Conservation (phyloP, 176 grass and related monocot genomes). For the Triticum monococcum region DNA sequence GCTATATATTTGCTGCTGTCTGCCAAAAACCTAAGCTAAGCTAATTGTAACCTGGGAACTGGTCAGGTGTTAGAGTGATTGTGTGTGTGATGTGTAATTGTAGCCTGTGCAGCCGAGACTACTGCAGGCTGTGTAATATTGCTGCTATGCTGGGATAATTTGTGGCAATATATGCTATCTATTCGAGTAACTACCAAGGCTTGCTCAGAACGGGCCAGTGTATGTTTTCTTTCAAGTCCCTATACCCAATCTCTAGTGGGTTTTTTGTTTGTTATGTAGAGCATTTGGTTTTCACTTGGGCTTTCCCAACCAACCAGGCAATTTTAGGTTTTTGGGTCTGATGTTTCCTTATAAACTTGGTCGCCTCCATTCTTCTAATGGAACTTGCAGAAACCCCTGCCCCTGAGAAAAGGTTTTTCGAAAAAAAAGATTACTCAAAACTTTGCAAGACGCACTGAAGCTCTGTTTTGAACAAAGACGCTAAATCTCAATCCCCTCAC, state of each 20-base stretch:
- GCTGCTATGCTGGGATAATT: slow-evolving; percentile 19
- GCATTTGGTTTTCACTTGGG: not conserved
- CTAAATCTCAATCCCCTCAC: not conserved
- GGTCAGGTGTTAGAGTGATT: slow-evolving; percentile 30
- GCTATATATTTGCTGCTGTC: slow-evolving; percentile 10
- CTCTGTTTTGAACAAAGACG: not conserved
- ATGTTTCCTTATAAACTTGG: not conserved
- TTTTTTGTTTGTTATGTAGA: not conserved
- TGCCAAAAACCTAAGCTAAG: slow-evolving; percentile 25
- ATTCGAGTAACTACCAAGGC: not conserved
- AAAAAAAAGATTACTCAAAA: not conserved
- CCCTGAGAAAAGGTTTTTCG: not conserved
- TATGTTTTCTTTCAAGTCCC: not conserved
- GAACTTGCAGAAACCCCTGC: not conserved
- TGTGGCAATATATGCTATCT: slow-evolving; percentile 35
- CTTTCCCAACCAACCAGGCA: not conserved
- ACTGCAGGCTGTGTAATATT: slow-evolving; percentile 14
- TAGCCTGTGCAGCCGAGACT: slow-evolving; percentile 19
- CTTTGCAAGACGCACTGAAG: not conserved
- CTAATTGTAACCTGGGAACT: slow-evolving; percentile 31
- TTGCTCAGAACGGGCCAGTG: not conserved
- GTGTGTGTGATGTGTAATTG: slow-evolving; percentile 9
- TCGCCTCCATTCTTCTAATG: not conserved
- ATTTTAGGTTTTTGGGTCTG: not conserved
- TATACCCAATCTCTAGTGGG: not conserved